A percentile compares a stretch with the other conserved stretches of the same genome.
phyloP scores from a whole-genome alignment of 768 basidiomycete genomes.

The Tylopilus balloui region DNA sequence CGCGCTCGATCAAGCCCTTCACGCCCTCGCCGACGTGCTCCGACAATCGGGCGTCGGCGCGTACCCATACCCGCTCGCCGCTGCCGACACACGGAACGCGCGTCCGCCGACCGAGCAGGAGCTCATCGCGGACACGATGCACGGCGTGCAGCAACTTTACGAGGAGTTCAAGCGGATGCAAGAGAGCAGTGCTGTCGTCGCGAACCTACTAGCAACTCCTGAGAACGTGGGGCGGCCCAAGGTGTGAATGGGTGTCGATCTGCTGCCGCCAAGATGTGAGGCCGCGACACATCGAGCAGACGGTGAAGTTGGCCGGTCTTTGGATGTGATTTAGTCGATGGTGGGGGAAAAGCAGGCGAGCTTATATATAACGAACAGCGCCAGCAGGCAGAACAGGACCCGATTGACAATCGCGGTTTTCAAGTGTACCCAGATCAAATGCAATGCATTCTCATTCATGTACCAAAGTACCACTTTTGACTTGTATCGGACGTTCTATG shows the following conservation, averaged over 20 bases:
- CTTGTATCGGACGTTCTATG: background rate
- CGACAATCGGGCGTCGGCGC: conserved; percentile 63
- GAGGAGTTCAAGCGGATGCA: conserved; percentile 50
- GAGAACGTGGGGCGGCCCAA: conserved; percentile 21
- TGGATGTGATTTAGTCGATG: background rate
- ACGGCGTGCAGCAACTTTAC: conserved; percentile 43
- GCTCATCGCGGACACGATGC: conserved; percentile 40
- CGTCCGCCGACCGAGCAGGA: conserved; percentile 42
- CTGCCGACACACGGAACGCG: conserved; percentile 10
- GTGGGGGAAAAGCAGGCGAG: background rate
- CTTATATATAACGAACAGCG: background rate
- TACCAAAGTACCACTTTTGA: background rate
- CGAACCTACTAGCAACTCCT: conserved; percentile 35
- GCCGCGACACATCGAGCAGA: too few species aligned
- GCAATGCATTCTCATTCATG: background rate
- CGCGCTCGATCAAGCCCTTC: conserved; percentile 48
- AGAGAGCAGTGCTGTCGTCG: conserved; percentile 53
- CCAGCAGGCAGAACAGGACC: background rate
- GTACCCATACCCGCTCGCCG: conserved; percentile 35
- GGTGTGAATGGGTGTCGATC: background rate
- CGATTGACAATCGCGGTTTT: background rate
- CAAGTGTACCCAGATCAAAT: background rate
- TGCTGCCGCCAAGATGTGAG: background rate
- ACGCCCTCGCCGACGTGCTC: conserved; percentile 44
- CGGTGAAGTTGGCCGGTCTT: background rate